Evolutionary conservation across 2,329 filamentous ascomycete genomes (phyloP), one percentile per base, ranked within the genome.

Genomic region (Erysiphe neolycopersici): DNA sequence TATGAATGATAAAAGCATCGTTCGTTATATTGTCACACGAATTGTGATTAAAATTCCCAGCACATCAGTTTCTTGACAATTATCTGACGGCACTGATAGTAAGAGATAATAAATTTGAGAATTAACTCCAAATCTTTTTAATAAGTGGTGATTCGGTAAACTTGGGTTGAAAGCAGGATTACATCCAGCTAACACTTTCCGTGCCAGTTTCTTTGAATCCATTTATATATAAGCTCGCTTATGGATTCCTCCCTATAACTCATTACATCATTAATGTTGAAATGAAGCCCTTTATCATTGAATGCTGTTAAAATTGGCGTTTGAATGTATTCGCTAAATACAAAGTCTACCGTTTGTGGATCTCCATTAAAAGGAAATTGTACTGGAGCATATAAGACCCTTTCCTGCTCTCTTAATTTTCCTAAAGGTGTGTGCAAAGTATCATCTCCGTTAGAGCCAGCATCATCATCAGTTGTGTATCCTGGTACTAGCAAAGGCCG

Each of bases 311-410:
- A 59, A 35, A 95, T 63, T 69, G 79, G 91, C 10, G 75, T 75
- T 59, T 89, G 70, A 32, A 95, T 75, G 58, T 94, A 98, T 56
- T 92, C 84, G 46, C 92, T 71, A 56, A 91, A 98, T 13, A 94
- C 74, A 8, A 98, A 58, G 57, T 95, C 87, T 0, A 98, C 83
- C 0, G 61, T 76, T 43, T 79, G 71, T 0, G 82, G 80, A 14
- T 70, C 63, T 5, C 56, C 54, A 10, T 60, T 52, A 0, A 55
- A 47, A 1, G 75, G 67, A 52, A 91, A 79, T 1, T 60, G 64
- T 50, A 79, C 68, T 46, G 71, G 61, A 1, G 77, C 64, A 57
- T 87, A 78, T 45, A 98, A 71, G 57, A 76, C 82, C 22, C 3
- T 26, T 58, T 94, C 94, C 6, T 89, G 87, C 5, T 87, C 71